A percentile compares a stretch with the other conserved stretches of the same genome.
Evolutionary conservation across 2,329 filamentous ascomycete species (phyloP).

Genomic region (Aschersonia sp.): DNA sequence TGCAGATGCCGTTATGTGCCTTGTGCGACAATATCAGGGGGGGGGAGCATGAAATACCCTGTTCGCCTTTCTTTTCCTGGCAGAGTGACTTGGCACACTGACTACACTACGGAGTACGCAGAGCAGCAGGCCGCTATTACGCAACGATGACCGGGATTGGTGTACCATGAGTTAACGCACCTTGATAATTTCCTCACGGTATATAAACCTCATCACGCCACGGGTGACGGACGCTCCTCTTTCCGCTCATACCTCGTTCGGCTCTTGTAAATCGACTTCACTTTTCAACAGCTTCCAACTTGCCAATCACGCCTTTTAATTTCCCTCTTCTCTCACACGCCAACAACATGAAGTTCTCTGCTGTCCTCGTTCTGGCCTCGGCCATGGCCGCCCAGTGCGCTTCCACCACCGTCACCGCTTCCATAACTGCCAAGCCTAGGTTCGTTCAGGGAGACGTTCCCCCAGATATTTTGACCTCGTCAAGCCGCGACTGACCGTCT

Average conservation of each 20-base stretch:
- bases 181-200: not conserved
- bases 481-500: too few species aligned
- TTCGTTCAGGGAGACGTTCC: not conserved
- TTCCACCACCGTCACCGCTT: not conserved
- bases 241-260: not conserved
- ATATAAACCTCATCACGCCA: not conserved
- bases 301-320: not conserved
- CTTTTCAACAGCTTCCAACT: not conserved
- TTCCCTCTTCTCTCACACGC: not conserved
- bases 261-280: not conserved
- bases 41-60: too few species aligned
- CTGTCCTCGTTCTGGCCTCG: not conserved
- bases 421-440: not conserved
- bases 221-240: too few species aligned
- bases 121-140: not conserved
- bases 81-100: too few species aligned
- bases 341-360: conserved; percentile 1
- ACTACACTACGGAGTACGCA: too few species aligned
- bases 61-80: too few species aligned
- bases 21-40: too few species aligned
- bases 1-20: too few species aligned
- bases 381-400: not conserved
- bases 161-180: not conserved
- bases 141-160: not conserved
- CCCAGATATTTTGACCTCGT: too few species aligned